These are phyloP conservation scores for Perkinsus chesapeaki DNA, from an alignment of 169 alveolate genomes.

Conservation along the genomic window DNA sequence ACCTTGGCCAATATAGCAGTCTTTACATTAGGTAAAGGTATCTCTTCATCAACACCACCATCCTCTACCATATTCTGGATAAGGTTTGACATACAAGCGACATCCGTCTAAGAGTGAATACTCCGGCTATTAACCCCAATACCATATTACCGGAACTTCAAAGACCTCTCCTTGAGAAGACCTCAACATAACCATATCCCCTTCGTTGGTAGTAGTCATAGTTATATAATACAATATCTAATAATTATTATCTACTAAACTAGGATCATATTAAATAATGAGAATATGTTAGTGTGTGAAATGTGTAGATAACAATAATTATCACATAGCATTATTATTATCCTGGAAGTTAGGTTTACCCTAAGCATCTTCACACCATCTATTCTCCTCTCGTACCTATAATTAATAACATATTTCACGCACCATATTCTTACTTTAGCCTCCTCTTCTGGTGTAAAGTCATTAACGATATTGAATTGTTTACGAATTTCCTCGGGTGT, in stretches of 20 bases:
- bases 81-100: conserved; percentile 70
- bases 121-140: background rate
- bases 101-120: background rate
- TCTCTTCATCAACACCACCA: conserved; percentile 79
- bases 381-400: conserved; percentile 71
- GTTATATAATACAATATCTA: background rate
- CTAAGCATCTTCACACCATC: conserved; percentile 88
- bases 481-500: conserved; percentile 86
- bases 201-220: background rate
- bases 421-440: conserved; percentile 80
- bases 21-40: conserved; percentile 87
- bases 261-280: background rate
- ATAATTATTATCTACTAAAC: background rate
- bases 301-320: too few relatives aligned
- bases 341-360: too few relatives aligned
- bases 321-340: background rate
- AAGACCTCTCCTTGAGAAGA: background rate
- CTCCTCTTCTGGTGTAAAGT: conserved; percentile 90
- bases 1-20: conserved; percentile 69
- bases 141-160: background rate
- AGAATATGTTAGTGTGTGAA: background rate
- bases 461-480: conserved; percentile 82
- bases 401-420: too few relatives aligned
- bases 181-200: background rate
- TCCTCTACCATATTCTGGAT: conserved; percentile 81